Base-by-base conservation (phyloP, 352 stramenopile genomes). In the Pythium phragmiticola region DNA sequence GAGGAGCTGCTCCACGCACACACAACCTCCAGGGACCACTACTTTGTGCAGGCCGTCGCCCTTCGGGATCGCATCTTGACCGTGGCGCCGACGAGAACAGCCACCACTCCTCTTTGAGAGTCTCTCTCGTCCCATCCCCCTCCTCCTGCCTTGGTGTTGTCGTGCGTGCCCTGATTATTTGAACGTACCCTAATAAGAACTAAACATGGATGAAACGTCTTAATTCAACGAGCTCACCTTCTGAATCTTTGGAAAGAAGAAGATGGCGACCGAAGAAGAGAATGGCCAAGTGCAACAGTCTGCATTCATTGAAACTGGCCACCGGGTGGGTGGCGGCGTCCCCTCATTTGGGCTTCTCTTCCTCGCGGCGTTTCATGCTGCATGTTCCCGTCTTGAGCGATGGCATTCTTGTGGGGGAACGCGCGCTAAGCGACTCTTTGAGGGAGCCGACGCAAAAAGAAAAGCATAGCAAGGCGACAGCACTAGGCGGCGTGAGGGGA, bases 1-100 rank as follows among this genome's bases (percentile, higher is more conserved):
- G 85, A 94, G 63, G 82, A 94, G 66, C 66, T 94, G 36, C 64
- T 94, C 58, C 81, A 94, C 65, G 77, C 89, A 52, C 84, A 87
- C 47, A 88, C 80, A 11, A 82, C 66, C 34, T 87, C 85, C 26
- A 83, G 71, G 49, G 70, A 87, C 49, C 76, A 88, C 58, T 94
- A 90, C 59, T 70, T 77, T 52, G 62, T 86, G 23, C 82, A 92
- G 63, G 76, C 80, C 0, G 59, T 67, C 33, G 80, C 80, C 23
- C 68, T 91, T 39, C 77, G 73, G 51, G 60, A 77, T 53, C 76
- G 81, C 53, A 84, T 91, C 58, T 61, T 71, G 49, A 62, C 77
- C 56, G 72, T 80, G 11, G 7, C 26, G 70, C 68, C 50, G 72
- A 87, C 43, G 76, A 84, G 48, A 71, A 60, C 60, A 79, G 7